Percentiles rank a stretch among this genome's conserved stretches.
Conservation (phyloP, 1,139 yeast genomes). For the Geotrichum australiense region DNA sequence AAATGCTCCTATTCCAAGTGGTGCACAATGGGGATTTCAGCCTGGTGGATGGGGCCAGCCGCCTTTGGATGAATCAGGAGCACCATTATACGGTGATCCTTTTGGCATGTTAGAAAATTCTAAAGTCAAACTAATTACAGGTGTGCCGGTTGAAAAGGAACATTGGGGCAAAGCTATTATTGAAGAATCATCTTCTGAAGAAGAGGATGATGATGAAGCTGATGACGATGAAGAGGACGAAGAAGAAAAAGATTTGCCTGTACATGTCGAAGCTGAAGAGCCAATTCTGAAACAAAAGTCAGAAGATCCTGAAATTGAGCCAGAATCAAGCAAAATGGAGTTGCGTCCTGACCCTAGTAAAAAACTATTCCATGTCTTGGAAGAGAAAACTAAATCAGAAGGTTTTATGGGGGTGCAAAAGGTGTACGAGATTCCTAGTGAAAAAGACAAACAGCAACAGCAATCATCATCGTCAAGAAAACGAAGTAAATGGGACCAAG, state of each 20-base stretch:
- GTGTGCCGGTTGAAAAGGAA: slow-evolving; percentile 34
- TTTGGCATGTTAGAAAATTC: slow-evolving; percentile 25
- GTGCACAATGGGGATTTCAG: slow-evolving; percentile 37
- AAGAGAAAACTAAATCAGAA: slow-evolving; percentile 30
- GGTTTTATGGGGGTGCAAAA: slow-evolving; percentile 25
- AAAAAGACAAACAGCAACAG: slow-evolving; percentile 5
- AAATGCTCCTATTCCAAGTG: slow-evolving; percentile 38
- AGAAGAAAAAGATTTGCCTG: slow-evolving; percentile 22
- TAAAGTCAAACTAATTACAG: slow-evolving; percentile 35
- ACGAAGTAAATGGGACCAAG: slow-evolving; percentile 13
- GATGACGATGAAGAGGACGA: slow-evolving; percentile 30
- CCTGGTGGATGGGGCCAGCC: slow-evolving; percentile 41
- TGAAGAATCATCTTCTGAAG: slow-evolving; percentile 31
- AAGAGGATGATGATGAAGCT: slow-evolving; percentile 31
- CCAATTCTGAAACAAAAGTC: too few relatives aligned
- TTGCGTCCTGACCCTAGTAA: slow-evolving; percentile 19
- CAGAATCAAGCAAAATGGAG: slow-evolving; percentile 18
- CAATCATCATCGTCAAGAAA: slow-evolving; percentile 15
- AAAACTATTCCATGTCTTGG: slow-evolving; percentile 40
- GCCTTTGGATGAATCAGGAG: slow-evolving; percentile 31
- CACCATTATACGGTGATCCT: slow-evolving; percentile 36
- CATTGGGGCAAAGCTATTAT: slow-evolving; percentile 33
- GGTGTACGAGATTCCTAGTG: slow-evolving; percentile 23
- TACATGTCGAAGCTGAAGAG: slow-evolving; percentile 27
- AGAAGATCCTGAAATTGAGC: slow-evolving; percentile 19